Evolutionary conservation across 768 basidiomycete species (phyloP).

Genomic region (Termitomyces sp.): DNA sequence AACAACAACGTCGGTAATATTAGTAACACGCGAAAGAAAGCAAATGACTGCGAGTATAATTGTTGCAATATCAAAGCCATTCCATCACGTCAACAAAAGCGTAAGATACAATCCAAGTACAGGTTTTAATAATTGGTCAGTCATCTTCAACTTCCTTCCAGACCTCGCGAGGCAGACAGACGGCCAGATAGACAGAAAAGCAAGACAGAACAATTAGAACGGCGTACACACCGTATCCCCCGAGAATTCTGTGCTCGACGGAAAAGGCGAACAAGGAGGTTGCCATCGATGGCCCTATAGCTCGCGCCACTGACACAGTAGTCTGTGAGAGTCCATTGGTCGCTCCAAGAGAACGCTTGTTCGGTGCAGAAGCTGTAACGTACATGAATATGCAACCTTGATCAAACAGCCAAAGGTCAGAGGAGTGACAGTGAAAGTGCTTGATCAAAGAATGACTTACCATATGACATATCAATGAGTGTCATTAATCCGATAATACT

Average conservation of each 20-base stretch:
- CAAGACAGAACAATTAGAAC: conserved; percentile 26
- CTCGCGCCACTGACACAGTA: conserved; percentile 10
- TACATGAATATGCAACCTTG: conserved; percentile 47
- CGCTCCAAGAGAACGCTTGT: conserved; percentile 42
- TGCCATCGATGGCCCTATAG: conserved; percentile 37
- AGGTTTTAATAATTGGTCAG: too few species aligned
- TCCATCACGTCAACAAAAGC: too few species aligned
- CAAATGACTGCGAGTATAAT: too few species aligned
- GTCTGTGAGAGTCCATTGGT: conserved; percentile 46
- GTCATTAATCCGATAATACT: too few species aligned
- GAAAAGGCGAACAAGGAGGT: conserved; percentile 52
- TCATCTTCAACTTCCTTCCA: conserved; percentile 22
- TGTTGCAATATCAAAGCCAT: too few species aligned
- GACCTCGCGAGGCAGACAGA: conserved; percentile 28
- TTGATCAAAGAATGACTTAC: conserved; percentile 18
- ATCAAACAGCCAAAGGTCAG: background rate
- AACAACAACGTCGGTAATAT: too few species aligned
- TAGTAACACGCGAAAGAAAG: too few species aligned
- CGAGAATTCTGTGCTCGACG: conserved; percentile 37
- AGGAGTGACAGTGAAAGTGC: background rate
- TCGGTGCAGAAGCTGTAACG: conserved; percentile 43
- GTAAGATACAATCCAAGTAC: too few species aligned
- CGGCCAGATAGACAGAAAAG: conserved; percentile 26
- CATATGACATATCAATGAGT: conserved; percentile 22
- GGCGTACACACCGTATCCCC: conserved; percentile 41